These are phyloP conservation scores for Blastobotrys serpentis DNA, from an alignment of 1,139 yeast species.

Conservation along the genomic window DNA sequence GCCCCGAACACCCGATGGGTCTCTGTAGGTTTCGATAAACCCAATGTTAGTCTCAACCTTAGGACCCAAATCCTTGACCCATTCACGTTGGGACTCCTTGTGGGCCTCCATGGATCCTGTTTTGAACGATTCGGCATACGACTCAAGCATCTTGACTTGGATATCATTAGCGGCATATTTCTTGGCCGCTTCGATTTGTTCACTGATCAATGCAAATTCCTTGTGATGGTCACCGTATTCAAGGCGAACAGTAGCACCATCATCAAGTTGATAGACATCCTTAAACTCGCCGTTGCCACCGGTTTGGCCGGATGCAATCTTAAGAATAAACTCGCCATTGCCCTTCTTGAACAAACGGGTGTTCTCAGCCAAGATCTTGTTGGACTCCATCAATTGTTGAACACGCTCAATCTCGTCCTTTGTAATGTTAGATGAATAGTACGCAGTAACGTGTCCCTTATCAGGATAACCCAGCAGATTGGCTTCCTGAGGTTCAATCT, in stretches of 20 bases:
- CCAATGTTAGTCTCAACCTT: constrained; percentile 84
- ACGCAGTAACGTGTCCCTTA: constrained; percentile 69
- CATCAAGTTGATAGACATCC: constrained; percentile 26
- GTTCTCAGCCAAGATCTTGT: constrained; percentile 78
- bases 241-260: constrained; percentile 52
- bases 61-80: constrained; percentile 89
- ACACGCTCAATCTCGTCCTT: constrained; percentile 64
- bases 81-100: constrained; percentile 74
- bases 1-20: constrained; percentile 87
- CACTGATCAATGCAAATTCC: constrained; percentile 61
- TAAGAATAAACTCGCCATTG: constrained; percentile 33
- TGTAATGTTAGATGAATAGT: constrained; percentile 59
- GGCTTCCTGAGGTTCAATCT: constrained; percentile 46
- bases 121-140: constrained; percentile 66
- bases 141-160: constrained; percentile 61
- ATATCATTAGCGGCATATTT: constrained; percentile 70
- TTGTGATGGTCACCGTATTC: constrained; percentile 64
- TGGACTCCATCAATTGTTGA: constrained; percentile 58
- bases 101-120: constrained; percentile 87
- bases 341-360: constrained; percentile 55
- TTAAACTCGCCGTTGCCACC: constrained; percentile 28
- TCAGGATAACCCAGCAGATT: constrained; percentile 76
- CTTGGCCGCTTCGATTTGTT: constrained; percentile 56
- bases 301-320: constrained; percentile 35
- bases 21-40: constrained; percentile 88